Evolutionary conservation across 805 yeast species (phyloP), one percentile per base, ranked within the genome.

Genomic region (Candida endomychidarum): DNA sequence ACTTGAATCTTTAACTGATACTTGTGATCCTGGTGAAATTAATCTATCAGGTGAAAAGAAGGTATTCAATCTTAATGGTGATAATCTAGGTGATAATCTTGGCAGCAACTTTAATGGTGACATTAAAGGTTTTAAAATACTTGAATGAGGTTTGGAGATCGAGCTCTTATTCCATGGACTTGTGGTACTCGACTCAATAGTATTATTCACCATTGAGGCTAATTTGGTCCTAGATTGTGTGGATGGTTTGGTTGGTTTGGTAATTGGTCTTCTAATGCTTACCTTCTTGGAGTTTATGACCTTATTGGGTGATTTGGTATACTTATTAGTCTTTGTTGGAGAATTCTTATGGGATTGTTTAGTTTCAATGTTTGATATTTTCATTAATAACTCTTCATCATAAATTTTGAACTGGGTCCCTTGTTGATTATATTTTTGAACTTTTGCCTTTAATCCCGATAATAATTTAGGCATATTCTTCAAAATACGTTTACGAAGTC

Each of bases 381-480:
- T 64, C 16, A 70, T 69, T 30, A 66, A 54, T 30, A 79, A 73
- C 25, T 74, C 72, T 44, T 67, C 70, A 2, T 82, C 85, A 36
- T 72, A 60, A 14, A 81, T 67, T 34, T 48, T 43, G 19, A 67
- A 43, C 2, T 65, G 54, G 17, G 46, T 49, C 8, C 47, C 38
- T 1, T 56, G 61, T 5, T 49, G 32, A 47, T 82, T 80, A 66
- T 77, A 85, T 9, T 63, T 64, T 3, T 50, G 43, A 4, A 86
- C 51, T 36, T 74, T 74, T 1, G 46, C 29, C 44, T 73, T 75
- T 34, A 91, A 60, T 1, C 69, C 75, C 3, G 65, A 60, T 8
- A 86, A 61, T 0, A 84, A 68, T 25, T 69, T 66, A 0, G 98
- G 98, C 49, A 86, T 65, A 49, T 76, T 75, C 53, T 79, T 78